Percentiles rank a stretch among this genome's conserved stretches.
Evolutionary conservation across 345 rosid species (phyloP).

Genomic region (Diplotaxis tenuifolia): DNA sequence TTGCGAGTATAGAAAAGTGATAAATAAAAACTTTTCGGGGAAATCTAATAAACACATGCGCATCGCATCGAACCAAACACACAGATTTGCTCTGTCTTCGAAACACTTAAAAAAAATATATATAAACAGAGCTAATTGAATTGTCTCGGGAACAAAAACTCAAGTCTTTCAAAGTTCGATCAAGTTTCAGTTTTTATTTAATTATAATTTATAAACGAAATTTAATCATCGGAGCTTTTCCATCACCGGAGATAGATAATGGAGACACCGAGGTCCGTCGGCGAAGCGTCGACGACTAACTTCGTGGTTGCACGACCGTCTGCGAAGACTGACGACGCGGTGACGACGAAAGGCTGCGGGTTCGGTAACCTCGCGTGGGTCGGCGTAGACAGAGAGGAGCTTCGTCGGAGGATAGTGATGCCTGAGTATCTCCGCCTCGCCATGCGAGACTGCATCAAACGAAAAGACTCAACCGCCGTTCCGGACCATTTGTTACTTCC

Average conservation of each 20-base stretch:
- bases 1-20: not conserved
- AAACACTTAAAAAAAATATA: conserved; percentile 2
- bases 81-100: conserved; percentile 27
- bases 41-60: conserved; percentile 9
- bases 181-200: not conserved
- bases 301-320: conserved; percentile 41
- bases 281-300: conserved; percentile 49
- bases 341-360: conserved; percentile 57
- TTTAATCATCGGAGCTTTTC: too few relatives aligned
- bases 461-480: conserved; percentile 44
- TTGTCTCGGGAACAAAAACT: not conserved
- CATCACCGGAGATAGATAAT: conserved; percentile 2
- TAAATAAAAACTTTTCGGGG: not conserved
- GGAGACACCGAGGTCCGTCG: conserved; percentile 40
- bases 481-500: conserved; percentile 33
- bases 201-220: too few relatives aligned
- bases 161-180: not conserved
- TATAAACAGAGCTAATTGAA: not conserved
- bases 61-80: conserved; percentile 8
- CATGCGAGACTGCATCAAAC: conserved; percentile 57
- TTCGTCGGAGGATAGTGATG: conserved; percentile 49
- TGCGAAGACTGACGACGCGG: conserved; percentile 52
- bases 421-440: conserved; percentile 81
- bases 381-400: conserved; percentile 70
- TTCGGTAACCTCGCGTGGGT: conserved; percentile 59